phyloP scores from a whole-genome alignment of 441 rosid genomes.

The Adansonia rubrostipa region DNA sequence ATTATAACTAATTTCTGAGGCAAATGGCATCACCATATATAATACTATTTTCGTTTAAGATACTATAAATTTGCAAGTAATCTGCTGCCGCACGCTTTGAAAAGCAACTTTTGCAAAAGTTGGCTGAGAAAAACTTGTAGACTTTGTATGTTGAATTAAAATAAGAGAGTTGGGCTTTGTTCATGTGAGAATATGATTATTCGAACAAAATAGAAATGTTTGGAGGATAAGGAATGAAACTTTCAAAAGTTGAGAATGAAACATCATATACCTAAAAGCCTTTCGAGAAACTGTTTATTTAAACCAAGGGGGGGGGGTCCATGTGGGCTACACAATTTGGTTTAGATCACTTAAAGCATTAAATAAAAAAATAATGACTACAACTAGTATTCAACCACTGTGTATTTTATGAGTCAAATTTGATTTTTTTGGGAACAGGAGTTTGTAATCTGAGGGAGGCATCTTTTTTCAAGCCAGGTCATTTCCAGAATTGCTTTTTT shows the following conservation, averaged over 20 bases:
- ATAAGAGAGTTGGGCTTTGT: not conserved
- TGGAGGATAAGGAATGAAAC: not conserved
- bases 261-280: constrained; percentile 8
- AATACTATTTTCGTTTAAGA: not conserved
- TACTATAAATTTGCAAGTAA: not conserved
- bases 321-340: constrained; percentile 17
- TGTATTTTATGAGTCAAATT: not conserved
- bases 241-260: not conserved
- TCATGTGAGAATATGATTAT: not conserved
- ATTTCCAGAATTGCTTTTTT: constrained; percentile 23
- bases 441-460: not conserved
- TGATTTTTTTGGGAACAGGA: not conserved
- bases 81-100: not conserved
- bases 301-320: constrained; percentile 25
- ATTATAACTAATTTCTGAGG: not conserved
- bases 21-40: not conserved
- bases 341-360: constrained; percentile 10
- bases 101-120: not conserved
- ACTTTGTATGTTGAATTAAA: not conserved
- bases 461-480: constrained; percentile 16
- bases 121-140: not conserved
- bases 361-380: not conserved
- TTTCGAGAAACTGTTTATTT: not conserved
- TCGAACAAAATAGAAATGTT: not conserved
- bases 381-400: constrained; percentile 6